These are phyloP conservation scores for Phytophthora kernoviae DNA, from an alignment of 352 stramenopile genomes.

Conservation along the genomic window DNA sequence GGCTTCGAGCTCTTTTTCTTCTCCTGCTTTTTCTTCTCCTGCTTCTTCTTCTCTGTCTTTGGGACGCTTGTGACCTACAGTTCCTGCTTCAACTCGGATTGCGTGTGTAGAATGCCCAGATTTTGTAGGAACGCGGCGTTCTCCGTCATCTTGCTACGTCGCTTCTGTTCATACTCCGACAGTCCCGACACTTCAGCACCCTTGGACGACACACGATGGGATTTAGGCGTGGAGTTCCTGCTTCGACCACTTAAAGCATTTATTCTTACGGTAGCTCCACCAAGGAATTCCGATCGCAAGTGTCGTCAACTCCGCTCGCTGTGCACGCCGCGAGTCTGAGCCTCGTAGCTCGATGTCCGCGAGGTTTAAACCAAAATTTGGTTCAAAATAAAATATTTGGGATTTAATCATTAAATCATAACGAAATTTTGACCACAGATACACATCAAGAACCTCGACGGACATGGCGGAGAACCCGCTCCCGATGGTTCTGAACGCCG, in stretches of 20 bases:
- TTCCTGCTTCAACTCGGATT: constrained; percentile 8
- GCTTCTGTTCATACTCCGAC: constrained; percentile 44
- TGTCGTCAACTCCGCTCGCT: background rate
- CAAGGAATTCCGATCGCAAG: too few species aligned
- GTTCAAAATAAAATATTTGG: too few species aligned
- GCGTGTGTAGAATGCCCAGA: constrained; percentile 22
- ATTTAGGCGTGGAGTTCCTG: background rate
- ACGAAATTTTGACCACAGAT: background rate
- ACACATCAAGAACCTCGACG: background rate
- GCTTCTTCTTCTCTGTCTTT: too few species aligned
- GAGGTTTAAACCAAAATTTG: background rate
- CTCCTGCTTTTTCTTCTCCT: constrained; percentile 7
- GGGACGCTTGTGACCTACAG: background rate
- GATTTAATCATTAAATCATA: background rate
- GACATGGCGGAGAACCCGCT: constrained; percentile 38
- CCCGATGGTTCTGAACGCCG: constrained; percentile 52
- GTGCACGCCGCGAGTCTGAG: too few species aligned
- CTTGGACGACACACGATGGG: background rate
- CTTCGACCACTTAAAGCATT: background rate
- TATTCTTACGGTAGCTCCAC: constrained; percentile 6
- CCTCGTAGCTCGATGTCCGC: too few species aligned
- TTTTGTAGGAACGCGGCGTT: constrained; percentile 39
- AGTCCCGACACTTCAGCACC: constrained; percentile 4
- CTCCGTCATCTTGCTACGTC: constrained; percentile 27
- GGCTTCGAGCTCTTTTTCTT: constrained; percentile 4